Evolutionary conservation across 768 basidiomycete genomes (phyloP).

Genomic region (Holtermanniella nyarrowii): DNA sequence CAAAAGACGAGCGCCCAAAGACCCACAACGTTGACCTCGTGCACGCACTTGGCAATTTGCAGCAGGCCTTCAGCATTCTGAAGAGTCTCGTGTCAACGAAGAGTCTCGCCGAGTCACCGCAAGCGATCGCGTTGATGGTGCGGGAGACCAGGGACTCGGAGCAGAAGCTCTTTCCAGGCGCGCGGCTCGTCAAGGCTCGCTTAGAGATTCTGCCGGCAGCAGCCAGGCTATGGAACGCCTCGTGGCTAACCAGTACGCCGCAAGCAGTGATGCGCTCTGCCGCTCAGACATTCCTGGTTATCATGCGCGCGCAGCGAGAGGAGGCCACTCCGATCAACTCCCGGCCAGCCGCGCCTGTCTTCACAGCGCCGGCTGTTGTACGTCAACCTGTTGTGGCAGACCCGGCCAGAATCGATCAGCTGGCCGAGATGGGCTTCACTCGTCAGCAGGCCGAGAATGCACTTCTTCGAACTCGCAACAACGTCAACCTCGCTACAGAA

Average conservation of each 20-base stretch:
- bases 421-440: conserved; percentile 95
- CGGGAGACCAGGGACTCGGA: conserved; percentile 54
- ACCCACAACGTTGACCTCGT: neutral
- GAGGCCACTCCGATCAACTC: conserved; percentile 45
- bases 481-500: conserved; percentile 79
- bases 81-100: conserved; percentile 67
- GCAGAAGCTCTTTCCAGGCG: conserved; percentile 67
- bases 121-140: conserved; percentile 62
- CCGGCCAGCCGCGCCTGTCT: conserved; percentile 18
- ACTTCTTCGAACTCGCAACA: conserved; percentile 72
- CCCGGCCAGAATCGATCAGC: conserved; percentile 65
- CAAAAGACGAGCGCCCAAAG: neutral
- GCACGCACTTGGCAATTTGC: neutral
- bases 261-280: conserved; percentile 63
- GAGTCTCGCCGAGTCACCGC: conserved; percentile 71
- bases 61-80: conserved; percentile 43
- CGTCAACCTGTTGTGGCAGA: conserved; percentile 45
- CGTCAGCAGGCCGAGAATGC: conserved; percentile 79
- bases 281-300: conserved; percentile 65
- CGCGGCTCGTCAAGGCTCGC: conserved; percentile 75
- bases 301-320: conserved; percentile 73
- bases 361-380: conserved; percentile 1
- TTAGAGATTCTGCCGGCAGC: conserved; percentile 58
- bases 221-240: conserved; percentile 63
- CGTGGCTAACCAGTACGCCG: conserved; percentile 67